Base-by-base conservation (phyloP, 805 yeast genomes). In the Monosporozyma servazzii region DNA sequence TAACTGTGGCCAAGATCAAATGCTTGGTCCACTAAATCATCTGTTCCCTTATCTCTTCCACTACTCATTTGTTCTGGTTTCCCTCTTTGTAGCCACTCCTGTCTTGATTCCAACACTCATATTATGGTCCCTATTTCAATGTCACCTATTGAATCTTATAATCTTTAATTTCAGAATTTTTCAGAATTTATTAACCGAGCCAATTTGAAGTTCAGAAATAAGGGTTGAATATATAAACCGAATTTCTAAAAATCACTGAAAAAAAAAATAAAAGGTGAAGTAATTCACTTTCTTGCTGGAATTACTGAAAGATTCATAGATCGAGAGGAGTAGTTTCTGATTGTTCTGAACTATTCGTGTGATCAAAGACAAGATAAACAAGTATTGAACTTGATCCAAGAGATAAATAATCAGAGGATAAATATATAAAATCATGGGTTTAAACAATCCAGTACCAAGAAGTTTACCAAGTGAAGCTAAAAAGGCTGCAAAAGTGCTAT, bases 401-500 rank as follows among this genome's bases (percentile, higher is more conserved):
- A 17, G 13, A 21, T 2, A 41, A 21, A n/a, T 45, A 21, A 29
- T 8, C 13, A 33, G n/a, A 8, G 40, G 37, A 20, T n/a, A 37
- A 44, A 43, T 15, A 50, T n/a, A n/a, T n/a, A n/a, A n/a, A n/a
- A n/a, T n/a, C n/a, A n/a, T 83, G 86, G 88, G 87, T 50, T 74
- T 91, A 66, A 93, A 90, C 71, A 93, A 93, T 77, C 98, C 98
- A 25, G 77, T 93, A 54, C 98, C 99, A 51, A 77, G 93, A 69
- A 83, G 90, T 62, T 76, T 91, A 62, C 81, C 81, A 61, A 80
- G 83, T 67, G 98, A 93, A 72, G 78, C 90, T 49, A 84, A 78
- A 62, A 93, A 93, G 72, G 98, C 96, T 9, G 97, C 98, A 20
- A 88, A 88, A 62, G 80, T 91, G 52, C 79, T 93, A 47, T 76